Evolutionary conservation across 176 grass and related monocot species (phyloP), one percentile per base, ranked within the genome.

Genomic region (Musa schizocarpa): DNA sequence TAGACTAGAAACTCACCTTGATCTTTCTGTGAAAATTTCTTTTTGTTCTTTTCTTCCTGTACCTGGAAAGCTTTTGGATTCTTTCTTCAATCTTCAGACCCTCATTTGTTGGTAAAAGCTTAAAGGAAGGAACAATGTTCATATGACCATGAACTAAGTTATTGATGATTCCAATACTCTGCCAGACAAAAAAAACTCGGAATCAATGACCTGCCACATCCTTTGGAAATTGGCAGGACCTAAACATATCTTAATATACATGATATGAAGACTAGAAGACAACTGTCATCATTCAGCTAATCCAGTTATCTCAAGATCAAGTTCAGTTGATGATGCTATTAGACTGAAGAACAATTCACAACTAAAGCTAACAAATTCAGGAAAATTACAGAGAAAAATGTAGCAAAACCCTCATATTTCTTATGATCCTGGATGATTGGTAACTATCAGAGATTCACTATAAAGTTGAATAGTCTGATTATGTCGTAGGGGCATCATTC

Each of bases 1-100:
- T 43, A 49, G 50, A 62, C 8, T 16, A 20, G 12, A 25, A 29
- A 49, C 34, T 0, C 4, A 77, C 74, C 74, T 77, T 77, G 10
- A 77, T 77, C 55, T 65, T 63, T 77, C 19, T 77, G 59, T 12
- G 48, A 53, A 77, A 77, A 24, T 77, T 77, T 51, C 74, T 65
- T 48, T 64, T 50, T 4, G 53, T 65, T 20, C 43, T 64, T 16
- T 77, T 77, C 59, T 77, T 57, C 74, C 59, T 63, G 57, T 77
- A 77, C 20, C 74, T 77, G 12, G 59, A 77, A 64, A 77, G 57
- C 55, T 77, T 77, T 16, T 65, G 57, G 5, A 3, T 58, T 21
- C 74, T 16, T 12, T 77, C 59, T 77, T 77, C 74, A 29, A 21
- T 64, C 59, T 64, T 77, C 20, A 14, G 11, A 77, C 65, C 74